These are phyloP conservation scores for Dalbergia cochinchinensis DNA, from an alignment of 306 rosid species.

Conservation along the genomic window DNA sequence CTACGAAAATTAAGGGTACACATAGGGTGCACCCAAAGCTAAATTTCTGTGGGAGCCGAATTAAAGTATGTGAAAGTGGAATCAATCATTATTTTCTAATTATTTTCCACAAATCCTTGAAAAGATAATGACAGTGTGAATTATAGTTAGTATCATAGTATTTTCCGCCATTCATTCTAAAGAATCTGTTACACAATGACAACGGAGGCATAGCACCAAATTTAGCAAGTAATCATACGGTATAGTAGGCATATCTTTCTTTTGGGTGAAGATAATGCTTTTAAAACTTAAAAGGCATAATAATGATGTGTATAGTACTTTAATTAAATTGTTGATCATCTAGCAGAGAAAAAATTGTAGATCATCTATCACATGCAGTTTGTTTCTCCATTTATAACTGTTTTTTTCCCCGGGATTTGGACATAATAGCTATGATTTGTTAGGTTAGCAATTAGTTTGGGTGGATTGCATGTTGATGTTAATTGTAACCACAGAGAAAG, in stretches of 20 bases:
- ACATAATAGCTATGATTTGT: conserved; percentile 47
- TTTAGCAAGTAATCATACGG: conserved; percentile 24
- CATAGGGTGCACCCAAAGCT: conserved; percentile 52
- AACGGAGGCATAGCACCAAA: conserved; percentile 9
- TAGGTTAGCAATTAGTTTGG: conserved; percentile 48
- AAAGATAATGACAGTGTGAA: conserved; percentile 49
- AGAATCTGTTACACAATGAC: conserved; percentile 48
- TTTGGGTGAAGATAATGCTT: not conserved
- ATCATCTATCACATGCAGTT: conserved; percentile 34
- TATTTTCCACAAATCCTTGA: conserved; percentile 50
- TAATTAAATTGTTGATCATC: conserved; percentile 31
- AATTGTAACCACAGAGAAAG: conserved; percentile 12
- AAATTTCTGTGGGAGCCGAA: conserved; percentile 63
- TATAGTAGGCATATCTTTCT: conserved; percentile 15
- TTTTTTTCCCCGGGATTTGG: conserved; percentile 20
- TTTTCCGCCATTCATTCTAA: conserved; percentile 57
- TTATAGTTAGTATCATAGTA: conserved; percentile 49
- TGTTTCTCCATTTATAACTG: not conserved
- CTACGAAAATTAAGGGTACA: conserved; percentile 20
- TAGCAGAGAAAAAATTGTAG: too few species aligned
- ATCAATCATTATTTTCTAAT: conserved; percentile 71
- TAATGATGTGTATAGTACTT: conserved; percentile 15
- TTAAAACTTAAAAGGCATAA: conserved; percentile 4
- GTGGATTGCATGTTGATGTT: conserved; percentile 52
- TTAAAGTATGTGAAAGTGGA: conserved; percentile 50